Evolutionary conservation across 345 rosid genomes (phyloP), one percentile per base, ranked within the genome.

Genomic region (Lagerstroemia speciosa): DNA sequence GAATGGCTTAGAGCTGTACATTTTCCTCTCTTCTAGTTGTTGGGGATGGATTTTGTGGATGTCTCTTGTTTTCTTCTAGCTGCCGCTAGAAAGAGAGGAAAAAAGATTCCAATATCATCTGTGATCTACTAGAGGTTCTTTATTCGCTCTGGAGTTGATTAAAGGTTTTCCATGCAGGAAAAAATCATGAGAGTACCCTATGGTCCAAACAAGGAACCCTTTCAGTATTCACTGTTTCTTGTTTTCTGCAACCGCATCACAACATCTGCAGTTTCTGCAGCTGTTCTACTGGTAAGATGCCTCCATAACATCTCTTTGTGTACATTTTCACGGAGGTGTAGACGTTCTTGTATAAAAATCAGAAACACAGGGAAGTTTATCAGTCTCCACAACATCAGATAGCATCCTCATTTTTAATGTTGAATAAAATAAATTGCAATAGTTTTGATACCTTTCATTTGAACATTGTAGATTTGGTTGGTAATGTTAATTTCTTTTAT

Each of bases 111-210:
- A 50, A 46, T 8, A 27, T n/a, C 26, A 36, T 64, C 45, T 20
- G 66, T 36, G 45, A 20, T 53, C n/a, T 24, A 53, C 58, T 52
- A 17, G n/a, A 19, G 27, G 14, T 52, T 24, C 58, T 52, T 70
- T 50, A 65, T 64, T 72, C 69, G 45, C 69, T 36, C 71, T 41
- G 30, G 55, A 41, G 46, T 41, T 41, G 10, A 36, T 36, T 36
- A 41, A 41, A 55, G 40, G 62, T 71, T 31, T 27, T 69, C 26
- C 62, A 33, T 72, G 65, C 81, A 93, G 98, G 97, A 93, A 70
- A 93, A 93, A 81, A 82, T 91, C 37, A 93, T 91, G 97, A 86
- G 94, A 83, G 91, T 87, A 2, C 94, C 97, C 0, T 91, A 93
- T 79, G 97, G 96, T n/a, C 31, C 66, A n/a, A 85, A 84, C 80